A percentile compares a stretch with the other conserved stretches of the same genome.
phyloP scores from a whole-genome alignment of 345 rosid species.

The Citrus unshiu region DNA sequence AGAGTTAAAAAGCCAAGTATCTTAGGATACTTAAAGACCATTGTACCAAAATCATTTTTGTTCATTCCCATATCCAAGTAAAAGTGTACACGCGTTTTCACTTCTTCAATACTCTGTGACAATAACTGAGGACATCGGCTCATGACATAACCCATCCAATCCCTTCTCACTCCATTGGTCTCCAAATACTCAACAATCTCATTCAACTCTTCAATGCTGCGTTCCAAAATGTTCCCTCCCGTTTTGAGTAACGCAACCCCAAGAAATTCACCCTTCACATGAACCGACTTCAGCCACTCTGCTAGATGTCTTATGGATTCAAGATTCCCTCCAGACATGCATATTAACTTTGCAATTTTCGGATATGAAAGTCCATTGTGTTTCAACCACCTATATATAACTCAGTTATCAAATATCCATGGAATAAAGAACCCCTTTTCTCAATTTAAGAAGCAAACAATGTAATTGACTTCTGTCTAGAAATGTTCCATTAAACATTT shows the following conservation, averaged over 20 bases:
- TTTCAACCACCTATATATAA: slow-evolving; percentile 79
- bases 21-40: slow-evolving; percentile 85
- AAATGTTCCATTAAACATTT: background rate
- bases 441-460: background rate
- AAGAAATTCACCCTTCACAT: slow-evolving; percentile 72
- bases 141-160: slow-evolving; percentile 87
- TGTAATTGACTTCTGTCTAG: background rate
- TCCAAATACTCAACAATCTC: slow-evolving; percentile 67
- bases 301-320: slow-evolving; percentile 49
- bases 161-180: slow-evolving; percentile 70
- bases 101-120: slow-evolving; percentile 59
- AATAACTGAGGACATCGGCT: slow-evolving; percentile 69
- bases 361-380: slow-evolving; percentile 70
- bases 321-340: slow-evolving; percentile 63
- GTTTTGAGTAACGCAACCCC: slow-evolving; percentile 62
- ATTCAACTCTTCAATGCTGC: slow-evolving; percentile 44
- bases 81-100: slow-evolving; percentile 60
- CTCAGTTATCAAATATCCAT: slow-evolving; percentile 16
- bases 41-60: slow-evolving; percentile 80
- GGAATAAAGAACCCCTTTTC: background rate
- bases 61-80: slow-evolving; percentile 78
- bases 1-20: slow-evolving; percentile 59
- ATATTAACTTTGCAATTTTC: slow-evolving; percentile 69
- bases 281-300: slow-evolving; percentile 75
- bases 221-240: slow-evolving; percentile 56